These are phyloP conservation scores for Monosporozyma unispora DNA, from an alignment of 805 yeast genomes.

Conservation along the genomic window DNA sequence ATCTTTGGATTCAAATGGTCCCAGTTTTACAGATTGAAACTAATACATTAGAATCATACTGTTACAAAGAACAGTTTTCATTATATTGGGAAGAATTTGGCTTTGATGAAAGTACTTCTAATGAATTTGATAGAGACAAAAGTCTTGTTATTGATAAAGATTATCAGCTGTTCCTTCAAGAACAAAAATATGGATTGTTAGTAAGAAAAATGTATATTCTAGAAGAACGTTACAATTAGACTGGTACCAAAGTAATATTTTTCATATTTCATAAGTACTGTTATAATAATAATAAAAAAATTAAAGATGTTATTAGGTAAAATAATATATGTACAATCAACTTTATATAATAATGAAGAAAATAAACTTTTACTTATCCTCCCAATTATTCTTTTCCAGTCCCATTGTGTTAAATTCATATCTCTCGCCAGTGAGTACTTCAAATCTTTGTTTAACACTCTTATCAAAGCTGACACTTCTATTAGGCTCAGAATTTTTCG, in stretches of 20 bases:
- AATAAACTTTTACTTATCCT: not conserved
- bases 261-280: not conserved
- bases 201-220: conserved; percentile 13
- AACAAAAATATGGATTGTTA: conserved; percentile 16
- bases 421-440: not conserved
- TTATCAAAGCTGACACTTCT: not conserved
- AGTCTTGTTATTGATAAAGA: not conserved
- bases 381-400: not conserved
- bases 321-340: not conserved
- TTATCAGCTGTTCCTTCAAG: conserved; percentile 13
- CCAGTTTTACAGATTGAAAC: conserved; percentile 34
- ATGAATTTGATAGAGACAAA: not conserved
- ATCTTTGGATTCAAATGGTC: conserved; percentile 50
- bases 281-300: not conserved
- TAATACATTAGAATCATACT: conserved; percentile 14
- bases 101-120: conserved; percentile 12
- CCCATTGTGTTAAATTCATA: not conserved
- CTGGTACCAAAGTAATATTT: not conserved
- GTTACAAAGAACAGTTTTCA: conserved; percentile 19
- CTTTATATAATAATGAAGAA: too few relatives aligned
- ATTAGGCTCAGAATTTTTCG: not conserved
- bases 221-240: not conserved
- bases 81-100: conserved; percentile 30
- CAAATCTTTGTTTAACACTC: not conserved
- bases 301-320: not conserved